A percentile compares a stretch with the other conserved stretches of the same genome.
These are phyloP conservation scores for Rutidosis leptorrhynchoides DNA, from an alignment of 129 eudicot species.

Conservation along the genomic window DNA sequence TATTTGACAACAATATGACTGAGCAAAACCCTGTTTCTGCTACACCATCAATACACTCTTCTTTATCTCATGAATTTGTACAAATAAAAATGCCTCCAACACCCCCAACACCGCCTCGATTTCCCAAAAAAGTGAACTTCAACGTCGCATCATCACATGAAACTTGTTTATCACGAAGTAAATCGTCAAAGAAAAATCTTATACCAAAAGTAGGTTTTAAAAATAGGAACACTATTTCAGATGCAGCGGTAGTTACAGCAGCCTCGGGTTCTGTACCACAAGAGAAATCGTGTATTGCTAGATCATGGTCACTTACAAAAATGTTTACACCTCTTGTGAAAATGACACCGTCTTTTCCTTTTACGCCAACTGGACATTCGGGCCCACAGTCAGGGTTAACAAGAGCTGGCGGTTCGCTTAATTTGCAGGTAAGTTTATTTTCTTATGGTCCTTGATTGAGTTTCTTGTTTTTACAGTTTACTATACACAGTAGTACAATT, in stretches of 20 bases:
- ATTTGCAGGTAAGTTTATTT: constrained; percentile 43
- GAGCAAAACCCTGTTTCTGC: constrained; percentile 52
- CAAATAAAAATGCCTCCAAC: constrained; percentile 59
- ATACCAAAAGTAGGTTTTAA: constrained; percentile 51
- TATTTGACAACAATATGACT: constrained; percentile 23
- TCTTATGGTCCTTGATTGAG: constrained; percentile 1
- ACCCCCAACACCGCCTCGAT: constrained; percentile 44
- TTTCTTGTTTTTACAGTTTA: constrained; percentile 5
- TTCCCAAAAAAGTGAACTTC: constrained; percentile 69
- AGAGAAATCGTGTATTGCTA: constrained; percentile 54
- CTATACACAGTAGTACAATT: background rate
- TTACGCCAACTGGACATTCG: constrained; percentile 39
- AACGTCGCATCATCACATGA: constrained; percentile 35
- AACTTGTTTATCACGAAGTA: constrained; percentile 44
- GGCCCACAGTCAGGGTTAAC: constrained; percentile 39
- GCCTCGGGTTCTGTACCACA: constrained; percentile 34
- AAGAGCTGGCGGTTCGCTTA: constrained; percentile 39
- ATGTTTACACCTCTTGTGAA: constrained; percentile 63
- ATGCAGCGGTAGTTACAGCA: constrained; percentile 30
- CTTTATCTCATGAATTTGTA: constrained; percentile 51
- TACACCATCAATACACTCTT: constrained; percentile 52
- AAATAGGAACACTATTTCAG: constrained; percentile 39
- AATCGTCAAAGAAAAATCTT: constrained; percentile 45
- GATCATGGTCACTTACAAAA: constrained; percentile 74
- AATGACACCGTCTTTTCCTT: constrained; percentile 62